Evolutionary conservation across 2,329 filamentous ascomycete species (phyloP), one percentile per base, ranked within the genome.

Genomic region (Aspergillus ochraceoroseus): DNA sequence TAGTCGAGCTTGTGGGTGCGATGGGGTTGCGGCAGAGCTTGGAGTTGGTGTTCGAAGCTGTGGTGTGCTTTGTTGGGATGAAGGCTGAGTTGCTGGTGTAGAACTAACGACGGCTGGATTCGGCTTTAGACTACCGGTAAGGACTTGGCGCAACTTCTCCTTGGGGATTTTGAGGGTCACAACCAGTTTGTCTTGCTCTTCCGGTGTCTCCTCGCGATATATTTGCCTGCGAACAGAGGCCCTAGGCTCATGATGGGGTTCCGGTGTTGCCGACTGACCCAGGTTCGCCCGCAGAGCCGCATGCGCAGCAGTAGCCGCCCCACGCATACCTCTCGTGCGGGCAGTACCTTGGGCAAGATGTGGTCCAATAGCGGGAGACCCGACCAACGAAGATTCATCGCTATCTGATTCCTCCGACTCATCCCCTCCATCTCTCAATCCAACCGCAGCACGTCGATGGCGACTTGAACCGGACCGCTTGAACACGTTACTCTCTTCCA

Each of bases 331-430:
- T 61, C 90, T 79, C 6, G 88, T 95, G 48, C 90, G 79, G 25
- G 88, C 83, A 1, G 89, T 95, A 31, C 87, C 87, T 50, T 72
- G 72, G 33, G 65, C 57, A 23, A 79, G 73, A 31, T 88, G 68
- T 48, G 85, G 79, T 5, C 83, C 80, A 26, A 84, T 76, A 2
- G 84, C 85, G 2, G 88, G 88, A n/a, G 89, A 95, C 44, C 94
- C 89, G 12, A 84, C 48, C 19, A 54, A 80, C 1, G 76, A 80
- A 0, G 87, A 94, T 43, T 94, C 87, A 41, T 95, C 90, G 59
- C 87, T 94, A 18, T 95, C 88, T 33, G 90, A 87, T 1, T 92
- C 90, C 39, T 95, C 90, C 0, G 87, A 94, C 41, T 92, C 86
- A 43, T 86, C 85, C 26, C 70, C 70, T 9, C 68, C 73, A 49